Evolutionary conservation across 768 basidiomycete species (phyloP).

Genomic region (Mycena albidolilacea): DNA sequence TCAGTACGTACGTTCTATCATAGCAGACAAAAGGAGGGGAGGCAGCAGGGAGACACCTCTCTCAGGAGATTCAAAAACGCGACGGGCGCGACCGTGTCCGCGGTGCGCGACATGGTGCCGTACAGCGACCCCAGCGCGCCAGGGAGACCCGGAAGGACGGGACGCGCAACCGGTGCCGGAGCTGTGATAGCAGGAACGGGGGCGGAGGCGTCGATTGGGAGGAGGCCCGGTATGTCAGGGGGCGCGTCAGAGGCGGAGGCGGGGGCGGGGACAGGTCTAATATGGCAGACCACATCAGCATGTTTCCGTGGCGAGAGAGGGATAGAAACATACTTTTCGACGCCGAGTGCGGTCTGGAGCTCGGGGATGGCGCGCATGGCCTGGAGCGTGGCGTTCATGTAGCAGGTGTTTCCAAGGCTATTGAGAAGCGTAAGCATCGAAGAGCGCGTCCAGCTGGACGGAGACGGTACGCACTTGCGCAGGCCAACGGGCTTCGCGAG

Average conservation of each 20-base stretch:
- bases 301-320: neutral
- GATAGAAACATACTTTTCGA: constrained; percentile 56
- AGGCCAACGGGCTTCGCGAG: constrained; percentile 87
- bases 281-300: neutral
- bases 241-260: neutral
- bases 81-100: constrained; percentile 80
- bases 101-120: constrained; percentile 78
- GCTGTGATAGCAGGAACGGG: neutral
- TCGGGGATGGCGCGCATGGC: constrained; percentile 95
- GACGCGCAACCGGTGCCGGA: constrained; percentile 50
- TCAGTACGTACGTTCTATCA: neutral
- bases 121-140: constrained; percentile 79
- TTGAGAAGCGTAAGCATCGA: constrained; percentile 6
- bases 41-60: constrained; percentile 49
- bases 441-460: neutral
- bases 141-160: constrained; percentile 58
- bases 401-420: constrained; percentile 94
- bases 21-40: too few relatives aligned
- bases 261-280: constrained; percentile 5
- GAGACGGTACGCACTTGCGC: constrained; percentile 67
- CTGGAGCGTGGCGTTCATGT: constrained; percentile 97
- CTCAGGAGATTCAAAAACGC: constrained; percentile 81
- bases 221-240: constrained; percentile 22
- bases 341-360: constrained; percentile 78
- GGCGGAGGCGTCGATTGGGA: constrained; percentile 16